Conservation (phyloP, 2,329 filamentous ascomycete species). For the Endocalyx cinctus region DNA sequence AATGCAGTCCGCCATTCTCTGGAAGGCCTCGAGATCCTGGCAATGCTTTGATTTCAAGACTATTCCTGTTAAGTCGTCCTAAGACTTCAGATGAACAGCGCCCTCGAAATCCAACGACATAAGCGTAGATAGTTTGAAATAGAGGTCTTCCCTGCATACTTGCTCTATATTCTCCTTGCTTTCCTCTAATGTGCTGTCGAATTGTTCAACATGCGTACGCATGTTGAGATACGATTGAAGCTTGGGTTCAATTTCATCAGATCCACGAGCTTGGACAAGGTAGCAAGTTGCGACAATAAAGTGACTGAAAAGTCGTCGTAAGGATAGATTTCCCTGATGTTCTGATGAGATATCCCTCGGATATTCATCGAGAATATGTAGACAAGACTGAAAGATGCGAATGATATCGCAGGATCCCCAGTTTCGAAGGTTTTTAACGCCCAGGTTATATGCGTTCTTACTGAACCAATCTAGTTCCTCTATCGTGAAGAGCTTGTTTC, state of each 20-base stretch:
- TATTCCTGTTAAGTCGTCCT: constrained; percentile 60
- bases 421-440: constrained; percentile 52
- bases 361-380: constrained; percentile 48
- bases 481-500: constrained; percentile 50
- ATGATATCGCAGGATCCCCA: constrained; percentile 53
- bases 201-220: constrained; percentile 56
- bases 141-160: constrained; percentile 46
- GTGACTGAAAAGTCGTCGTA: constrained; percentile 64
- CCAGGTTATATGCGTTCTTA: constrained; percentile 75
- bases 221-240: constrained; percentile 58
- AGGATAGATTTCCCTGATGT: constrained; percentile 42
- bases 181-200: constrained; percentile 43
- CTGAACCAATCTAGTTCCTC: constrained; percentile 80
- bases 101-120: constrained; percentile 78
- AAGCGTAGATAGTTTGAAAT: constrained; percentile 60
- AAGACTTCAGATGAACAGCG: constrained; percentile 60
- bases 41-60: constrained; percentile 48
- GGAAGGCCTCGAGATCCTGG: constrained; percentile 43
- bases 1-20: constrained; percentile 63
- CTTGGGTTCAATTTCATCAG: constrained; percentile 45
- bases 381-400: constrained; percentile 51
- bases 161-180: constrained; percentile 36
- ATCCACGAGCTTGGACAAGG: constrained; percentile 46
- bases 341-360: constrained; percentile 40
- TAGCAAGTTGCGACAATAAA: constrained; percentile 58